These are phyloP conservation scores for Anastatica hierochuntica DNA, from an alignment of 345 rosid genomes.

Conservation along the genomic window DNA sequence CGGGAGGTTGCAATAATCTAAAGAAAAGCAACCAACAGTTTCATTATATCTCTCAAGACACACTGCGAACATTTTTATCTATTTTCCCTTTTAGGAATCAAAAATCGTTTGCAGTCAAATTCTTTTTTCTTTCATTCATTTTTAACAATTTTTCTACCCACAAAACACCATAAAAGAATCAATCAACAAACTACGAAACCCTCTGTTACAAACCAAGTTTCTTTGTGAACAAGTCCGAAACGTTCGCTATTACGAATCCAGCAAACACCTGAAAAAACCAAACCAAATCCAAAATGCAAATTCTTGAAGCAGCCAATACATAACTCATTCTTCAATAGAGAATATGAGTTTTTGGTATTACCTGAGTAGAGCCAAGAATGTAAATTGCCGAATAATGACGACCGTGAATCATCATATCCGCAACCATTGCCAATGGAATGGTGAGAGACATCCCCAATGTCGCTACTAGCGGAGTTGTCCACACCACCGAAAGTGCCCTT, in stretches of 20 bases:
- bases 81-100: no score
- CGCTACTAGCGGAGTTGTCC: constrained; percentile 85
- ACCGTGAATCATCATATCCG: constrained; percentile 69
- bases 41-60: no score
- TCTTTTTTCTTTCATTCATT: no score
- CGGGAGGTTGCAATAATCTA: no score
- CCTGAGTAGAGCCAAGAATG: constrained; percentile 72
- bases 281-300: background rate
- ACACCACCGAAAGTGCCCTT: constrained; percentile 81
- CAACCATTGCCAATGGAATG: constrained; percentile 79
- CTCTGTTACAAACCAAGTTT: constrained; percentile 65
- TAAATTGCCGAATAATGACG: constrained; percentile 60
- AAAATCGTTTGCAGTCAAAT: no score
- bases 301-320: background rate
- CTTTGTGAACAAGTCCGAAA: constrained; percentile 65
- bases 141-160: constrained; percentile 19
- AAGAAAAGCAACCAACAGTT: no score
- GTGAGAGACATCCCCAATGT: constrained; percentile 76
- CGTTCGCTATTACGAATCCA: constrained; percentile 85
- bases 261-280: constrained; percentile 60
- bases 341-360: constrained; percentile 7
- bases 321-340: background rate
- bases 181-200: background rate
- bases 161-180: constrained; percentile 11
- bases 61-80: no score